Conservation (phyloP, 2,329 filamentous ascomycete genomes). For the Fusarium liriodendri region DNA sequence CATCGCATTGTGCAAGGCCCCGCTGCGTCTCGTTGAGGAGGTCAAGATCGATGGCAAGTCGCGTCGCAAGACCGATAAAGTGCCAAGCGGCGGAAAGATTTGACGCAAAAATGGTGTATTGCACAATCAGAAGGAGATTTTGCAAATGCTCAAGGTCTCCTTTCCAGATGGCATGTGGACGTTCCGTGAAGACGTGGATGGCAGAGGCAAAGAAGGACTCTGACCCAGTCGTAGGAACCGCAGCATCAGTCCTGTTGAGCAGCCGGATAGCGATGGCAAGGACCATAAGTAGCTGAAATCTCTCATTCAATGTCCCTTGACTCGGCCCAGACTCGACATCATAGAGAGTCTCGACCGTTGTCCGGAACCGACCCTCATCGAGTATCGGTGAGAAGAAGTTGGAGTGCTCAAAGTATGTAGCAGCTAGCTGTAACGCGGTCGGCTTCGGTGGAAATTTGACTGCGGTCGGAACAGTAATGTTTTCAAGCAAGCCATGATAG, state of each 20-base stretch:
- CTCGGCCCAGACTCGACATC: neutral
- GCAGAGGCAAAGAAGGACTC: conserved; percentile 23
- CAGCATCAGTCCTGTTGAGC: conserved; percentile 24
- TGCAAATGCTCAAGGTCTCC: conserved; percentile 21
- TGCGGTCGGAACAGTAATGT: neutral
- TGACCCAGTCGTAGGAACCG: conserved; percentile 22
- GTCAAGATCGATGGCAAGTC: conserved; percentile 25
- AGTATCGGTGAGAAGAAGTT: conserved; percentile 44
- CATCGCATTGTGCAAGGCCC: neutral
- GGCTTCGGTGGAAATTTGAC: conserved; percentile 21
- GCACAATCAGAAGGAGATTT: conserved; percentile 24
- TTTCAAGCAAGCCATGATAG: conserved; percentile 20
- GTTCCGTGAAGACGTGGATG: conserved; percentile 4
- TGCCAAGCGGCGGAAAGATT: conserved; percentile 33
- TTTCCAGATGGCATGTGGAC: conserved; percentile 13
- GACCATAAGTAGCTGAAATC: conserved; percentile 22
- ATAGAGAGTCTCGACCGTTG: conserved; percentile 15
- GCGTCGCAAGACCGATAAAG: conserved; percentile 29
- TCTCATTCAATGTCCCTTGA: neutral
- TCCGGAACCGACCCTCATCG: conserved; percentile 21
- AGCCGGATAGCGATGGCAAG: conserved; percentile 26
- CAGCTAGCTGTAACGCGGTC: conserved; percentile 16
- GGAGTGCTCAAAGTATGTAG: conserved; percentile 45
- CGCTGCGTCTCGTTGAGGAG: conserved; percentile 4
- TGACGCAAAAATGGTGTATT: conserved; percentile 26